phyloP scores from a whole-genome alignment of 208 protist genomes.

The Zelonia costaricensis region DNA sequence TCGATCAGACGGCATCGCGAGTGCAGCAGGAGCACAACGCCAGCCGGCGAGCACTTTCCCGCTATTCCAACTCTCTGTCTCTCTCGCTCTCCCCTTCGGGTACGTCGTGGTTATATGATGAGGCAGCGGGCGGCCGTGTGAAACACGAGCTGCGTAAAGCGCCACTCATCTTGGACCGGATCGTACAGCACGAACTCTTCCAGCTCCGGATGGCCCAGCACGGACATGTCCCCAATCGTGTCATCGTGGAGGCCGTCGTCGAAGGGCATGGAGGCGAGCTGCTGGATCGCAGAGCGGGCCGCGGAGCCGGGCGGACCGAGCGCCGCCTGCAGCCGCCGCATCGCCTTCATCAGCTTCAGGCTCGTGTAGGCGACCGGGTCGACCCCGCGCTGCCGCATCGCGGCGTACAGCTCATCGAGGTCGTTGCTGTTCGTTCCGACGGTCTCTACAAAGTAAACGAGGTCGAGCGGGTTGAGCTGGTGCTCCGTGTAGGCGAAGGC shows the following conservation, averaged over 20 bases:
- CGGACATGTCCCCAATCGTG: conserved; percentile 46
- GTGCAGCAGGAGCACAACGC: no score
- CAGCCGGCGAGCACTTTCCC: no score
- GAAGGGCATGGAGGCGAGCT: conserved; percentile 61
- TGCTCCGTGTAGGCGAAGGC: conserved; percentile 81
- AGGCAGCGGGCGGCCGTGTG: conserved; percentile 79
- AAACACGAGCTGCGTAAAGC: conserved; percentile 78
- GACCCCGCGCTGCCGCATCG: not conserved
- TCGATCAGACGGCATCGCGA: no score
- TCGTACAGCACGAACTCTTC: conserved; percentile 84
- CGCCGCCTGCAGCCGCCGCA: not conserved
- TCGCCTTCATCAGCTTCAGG: not conserved
- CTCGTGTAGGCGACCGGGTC: not conserved
- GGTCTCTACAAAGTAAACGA: conserved; percentile 73
- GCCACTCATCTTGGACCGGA: conserved; percentile 73
- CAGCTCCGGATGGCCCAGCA: conserved; percentile 42
- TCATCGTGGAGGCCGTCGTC: conserved; percentile 41
- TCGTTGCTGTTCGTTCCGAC: conserved; percentile 84
- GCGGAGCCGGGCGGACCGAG: conserved; percentile 13
- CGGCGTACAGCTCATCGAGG: conserved; percentile 75
- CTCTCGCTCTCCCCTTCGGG: no score
- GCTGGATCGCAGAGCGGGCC: conserved; percentile 41
- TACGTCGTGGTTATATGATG: no score
- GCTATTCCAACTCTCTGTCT: no score
- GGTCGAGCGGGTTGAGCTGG: conserved; percentile 70